Evolutionary conservation across 805 yeast genomes (phyloP).

Genomic region (Cyberlindnera suaveolens): DNA sequence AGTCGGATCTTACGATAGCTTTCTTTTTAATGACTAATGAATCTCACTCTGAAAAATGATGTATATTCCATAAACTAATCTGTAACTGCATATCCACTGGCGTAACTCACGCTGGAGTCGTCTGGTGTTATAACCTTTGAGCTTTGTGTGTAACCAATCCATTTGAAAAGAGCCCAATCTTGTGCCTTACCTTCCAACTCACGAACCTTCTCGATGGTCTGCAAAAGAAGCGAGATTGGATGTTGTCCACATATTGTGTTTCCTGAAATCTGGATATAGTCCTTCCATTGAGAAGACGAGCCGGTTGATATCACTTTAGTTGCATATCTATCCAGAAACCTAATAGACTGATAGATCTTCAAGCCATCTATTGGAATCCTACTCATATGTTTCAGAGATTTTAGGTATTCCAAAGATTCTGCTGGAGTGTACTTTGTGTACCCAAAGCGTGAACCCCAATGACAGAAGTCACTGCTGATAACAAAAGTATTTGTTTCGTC

Average conservation of each 20-base stretch:
- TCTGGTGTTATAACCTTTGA: constrained; percentile 36
- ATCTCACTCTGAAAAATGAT: not conserved
- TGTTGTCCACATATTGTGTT: constrained; percentile 93
- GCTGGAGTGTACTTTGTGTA: constrained; percentile 44
- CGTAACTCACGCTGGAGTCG: constrained; percentile 90
- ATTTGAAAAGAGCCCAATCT: constrained; percentile 38
- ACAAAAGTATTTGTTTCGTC: constrained; percentile 61
- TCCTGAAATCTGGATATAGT: constrained; percentile 62
- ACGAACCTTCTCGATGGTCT: constrained; percentile 38
- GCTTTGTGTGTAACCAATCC: constrained; percentile 83
- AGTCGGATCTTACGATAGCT: constrained; percentile 16
- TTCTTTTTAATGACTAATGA: not conserved
- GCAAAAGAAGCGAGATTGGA: constrained; percentile 64
- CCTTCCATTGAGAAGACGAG: constrained; percentile 51
- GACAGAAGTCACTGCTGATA: constrained; percentile 89
- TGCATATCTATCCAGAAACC: constrained; percentile 61
- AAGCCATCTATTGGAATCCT: constrained; percentile 11
- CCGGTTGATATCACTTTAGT: constrained; percentile 60
- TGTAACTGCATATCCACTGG: constrained; percentile 52
- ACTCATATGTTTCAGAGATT: constrained; percentile 3
- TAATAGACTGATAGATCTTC: constrained; percentile 70
- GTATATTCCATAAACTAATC: not conserved
- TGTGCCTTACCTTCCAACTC: constrained; percentile 8
- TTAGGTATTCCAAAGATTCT: constrained; percentile 14
- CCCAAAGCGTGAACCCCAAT: constrained; percentile 76